phyloP scores from a whole-genome alignment of 176 grass and related monocot species.

The Pontederia paniculata region DNA sequence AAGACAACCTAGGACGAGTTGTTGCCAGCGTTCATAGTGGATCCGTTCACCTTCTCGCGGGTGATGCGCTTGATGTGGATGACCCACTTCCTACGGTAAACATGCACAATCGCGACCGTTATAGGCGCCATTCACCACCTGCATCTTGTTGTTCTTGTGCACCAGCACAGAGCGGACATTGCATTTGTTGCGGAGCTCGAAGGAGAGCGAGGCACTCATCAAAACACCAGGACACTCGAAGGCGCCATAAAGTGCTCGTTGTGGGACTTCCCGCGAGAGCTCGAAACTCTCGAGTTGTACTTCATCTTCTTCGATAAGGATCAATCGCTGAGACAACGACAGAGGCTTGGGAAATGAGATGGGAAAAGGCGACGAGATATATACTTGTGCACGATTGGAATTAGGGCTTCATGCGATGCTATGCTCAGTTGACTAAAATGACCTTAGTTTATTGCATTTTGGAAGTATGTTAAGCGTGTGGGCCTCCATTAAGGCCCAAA shows the following conservation, averaged over 20 bases:
- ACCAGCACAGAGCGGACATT: background rate
- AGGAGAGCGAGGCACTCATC: background rate
- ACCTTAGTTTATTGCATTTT: too few relatives aligned
- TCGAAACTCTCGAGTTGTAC: background rate
- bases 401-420: background rate
- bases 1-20: background rate
- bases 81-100: constrained; percentile 1
- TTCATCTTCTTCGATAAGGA: background rate
- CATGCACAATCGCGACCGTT: constrained; percentile 6
- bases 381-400: background rate
- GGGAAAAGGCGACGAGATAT: background rate
- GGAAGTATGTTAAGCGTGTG: too few relatives aligned
- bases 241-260: background rate
- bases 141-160: background rate
- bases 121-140: background rate
- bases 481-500: too few relatives aligned
- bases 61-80: constrained; percentile 6
- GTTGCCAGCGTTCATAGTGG: background rate
- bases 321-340: background rate
- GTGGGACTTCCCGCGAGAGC: background rate
- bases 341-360: background rate
- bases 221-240: background rate
- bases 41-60: constrained; percentile 1
- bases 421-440: too few relatives aligned
- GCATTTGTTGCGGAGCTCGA: background rate